Evolutionary conservation across 805 yeast species (phyloP).

Genomic region (Ogataea paraovalis): DNA sequence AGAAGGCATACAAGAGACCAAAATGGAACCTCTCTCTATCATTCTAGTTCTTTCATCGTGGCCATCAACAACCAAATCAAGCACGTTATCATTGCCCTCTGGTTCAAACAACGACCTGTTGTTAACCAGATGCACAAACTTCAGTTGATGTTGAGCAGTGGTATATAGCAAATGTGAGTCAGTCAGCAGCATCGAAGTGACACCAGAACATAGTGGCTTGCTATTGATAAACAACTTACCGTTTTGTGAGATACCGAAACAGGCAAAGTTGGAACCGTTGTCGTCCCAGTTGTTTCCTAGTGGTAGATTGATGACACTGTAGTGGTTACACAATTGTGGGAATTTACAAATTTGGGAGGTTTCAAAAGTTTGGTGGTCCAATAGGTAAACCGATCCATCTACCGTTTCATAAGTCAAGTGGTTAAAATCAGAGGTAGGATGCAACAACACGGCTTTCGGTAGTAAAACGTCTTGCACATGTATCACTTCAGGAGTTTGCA

Average conservation of each 20-base stretch:
- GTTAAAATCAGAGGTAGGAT: slow-evolving; percentile 50
- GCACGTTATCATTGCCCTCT: slow-evolving; percentile 9
- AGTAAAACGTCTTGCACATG: slow-evolving; percentile 42
- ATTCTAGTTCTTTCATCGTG: slow-evolving; percentile 81
- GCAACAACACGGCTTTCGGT: slow-evolving; percentile 51
- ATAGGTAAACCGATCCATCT: slow-evolving; percentile 52
- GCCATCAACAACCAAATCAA: slow-evolving; percentile 9
- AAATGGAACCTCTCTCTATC: slow-evolving; percentile 87
- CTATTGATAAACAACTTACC: slow-evolving; percentile 73
- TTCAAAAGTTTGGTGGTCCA: slow-evolving; percentile 32
- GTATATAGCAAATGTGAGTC: slow-evolving; percentile 75
- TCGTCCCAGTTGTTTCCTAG: slow-evolving; percentile 19
- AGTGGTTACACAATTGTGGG: slow-evolving; percentile 67
- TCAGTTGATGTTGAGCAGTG: slow-evolving; percentile 79
- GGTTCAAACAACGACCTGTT: slow-evolving; percentile 20
- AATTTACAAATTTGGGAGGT: slow-evolving; percentile 43
- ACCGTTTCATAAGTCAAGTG: slow-evolving; percentile 55
- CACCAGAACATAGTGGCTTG: slow-evolving; percentile 60
- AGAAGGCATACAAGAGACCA: slow-evolving; percentile 78
- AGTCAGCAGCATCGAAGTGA: slow-evolving; percentile 75
- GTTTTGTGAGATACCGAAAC: slow-evolving; percentile 69
- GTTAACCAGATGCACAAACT: slow-evolving; percentile 64
- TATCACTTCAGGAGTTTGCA: slow-evolving; percentile 37
- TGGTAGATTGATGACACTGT: slow-evolving; percentile 38
- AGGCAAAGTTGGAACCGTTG: slow-evolving; percentile 26